Evolutionary conservation across 257 asterid genomes (phyloP).

Genomic region (Gentiana straminea): DNA sequence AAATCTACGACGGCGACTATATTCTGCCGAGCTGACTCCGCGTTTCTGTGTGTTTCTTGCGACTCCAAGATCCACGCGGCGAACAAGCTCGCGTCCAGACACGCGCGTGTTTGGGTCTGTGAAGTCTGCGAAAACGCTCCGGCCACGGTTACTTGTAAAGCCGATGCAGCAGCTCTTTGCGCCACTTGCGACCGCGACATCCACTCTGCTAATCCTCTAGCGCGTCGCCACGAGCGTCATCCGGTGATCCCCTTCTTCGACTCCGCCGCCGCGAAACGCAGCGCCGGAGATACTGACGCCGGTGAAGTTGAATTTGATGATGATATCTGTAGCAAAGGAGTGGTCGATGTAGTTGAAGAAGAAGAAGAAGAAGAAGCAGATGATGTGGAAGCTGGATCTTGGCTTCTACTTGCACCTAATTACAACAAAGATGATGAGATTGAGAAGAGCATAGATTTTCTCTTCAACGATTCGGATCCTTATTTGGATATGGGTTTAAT

Average conservation of each 20-base stretch:
- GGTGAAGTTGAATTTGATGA: slow-evolving; percentile 5
- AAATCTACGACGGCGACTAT: slow-evolving; percentile 39
- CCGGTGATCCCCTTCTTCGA: slow-evolving; percentile 63
- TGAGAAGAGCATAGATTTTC: slow-evolving; percentile 39
- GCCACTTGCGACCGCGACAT: slow-evolving; percentile 71
- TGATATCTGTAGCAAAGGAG: slow-evolving; percentile 1
- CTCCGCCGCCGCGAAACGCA: slow-evolving; percentile 22
- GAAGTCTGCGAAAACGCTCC: slow-evolving; percentile 92
- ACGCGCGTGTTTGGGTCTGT: slow-evolving; percentile 67
- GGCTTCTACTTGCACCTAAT: slow-evolving; percentile 35
- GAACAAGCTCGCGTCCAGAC: slow-evolving; percentile 71
- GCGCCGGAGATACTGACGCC: neutral
- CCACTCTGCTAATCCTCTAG: slow-evolving; percentile 84
- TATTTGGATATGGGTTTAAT: slow-evolving; percentile 49
- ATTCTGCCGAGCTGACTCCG: slow-evolving; percentile 75
- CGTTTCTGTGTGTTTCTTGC: slow-evolving; percentile 59
- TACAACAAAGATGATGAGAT: slow-evolving; percentile 10
- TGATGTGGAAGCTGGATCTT: slow-evolving; percentile 45
- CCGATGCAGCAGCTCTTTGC: slow-evolving; percentile 83
- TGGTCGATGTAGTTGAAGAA: neutral
- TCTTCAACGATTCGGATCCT: slow-evolving; percentile 46
- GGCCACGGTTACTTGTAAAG: slow-evolving; percentile 77
- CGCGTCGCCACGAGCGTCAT: slow-evolving; percentile 77
- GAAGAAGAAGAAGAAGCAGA: slow-evolving; percentile 16
- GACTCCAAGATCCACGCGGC: slow-evolving; percentile 68